Conservation (phyloP, 805 yeast genomes). For the Candida easanensis region DNA sequence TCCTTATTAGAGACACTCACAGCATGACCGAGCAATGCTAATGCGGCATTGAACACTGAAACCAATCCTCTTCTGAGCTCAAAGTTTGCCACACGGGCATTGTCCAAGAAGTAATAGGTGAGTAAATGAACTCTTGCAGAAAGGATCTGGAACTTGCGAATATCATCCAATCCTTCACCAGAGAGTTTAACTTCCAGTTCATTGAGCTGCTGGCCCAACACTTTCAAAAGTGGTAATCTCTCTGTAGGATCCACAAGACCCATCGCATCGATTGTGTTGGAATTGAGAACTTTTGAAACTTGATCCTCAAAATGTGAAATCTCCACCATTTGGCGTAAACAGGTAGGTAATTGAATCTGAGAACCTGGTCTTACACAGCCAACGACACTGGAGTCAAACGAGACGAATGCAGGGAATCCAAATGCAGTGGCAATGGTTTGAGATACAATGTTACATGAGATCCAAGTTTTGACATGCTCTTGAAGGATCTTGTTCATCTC, state of each 20-base stretch:
- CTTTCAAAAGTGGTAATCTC: constrained; percentile 68
- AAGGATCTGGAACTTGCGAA: constrained; percentile 63
- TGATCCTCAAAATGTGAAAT: constrained; percentile 86
- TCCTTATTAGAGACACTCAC: constrained; percentile 56
- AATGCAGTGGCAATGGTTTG: constrained; percentile 89
- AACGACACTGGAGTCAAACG: constrained; percentile 70
- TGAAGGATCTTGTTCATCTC: constrained; percentile 39
- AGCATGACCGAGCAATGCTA: constrained; percentile 67
- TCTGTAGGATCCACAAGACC: constrained; percentile 69
- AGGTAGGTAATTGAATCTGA: constrained; percentile 25
- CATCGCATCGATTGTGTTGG: constrained; percentile 62
- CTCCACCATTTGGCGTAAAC: constrained; percentile 71
- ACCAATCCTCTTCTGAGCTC: constrained; percentile 74
- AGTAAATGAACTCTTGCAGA: constrained; percentile 79
- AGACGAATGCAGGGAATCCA: constrained; percentile 92
- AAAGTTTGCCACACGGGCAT: constrained; percentile 35
- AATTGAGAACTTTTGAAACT: constrained; percentile 70
- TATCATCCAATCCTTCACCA: constrained; percentile 55
- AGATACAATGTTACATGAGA: constrained; percentile 85
- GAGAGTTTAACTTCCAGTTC: constrained; percentile 64
- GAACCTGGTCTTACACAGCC: constrained; percentile 49
- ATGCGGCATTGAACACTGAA: constrained; percentile 75
- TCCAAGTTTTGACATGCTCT: constrained; percentile 90
- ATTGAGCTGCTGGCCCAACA: constrained; percentile 69
- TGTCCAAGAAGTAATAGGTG: constrained; percentile 79